Evolutionary conservation across 805 yeast genomes (phyloP), one percentile per base, ranked within the genome.

Genomic region (Cyberlindnera galapagoensis): DNA sequence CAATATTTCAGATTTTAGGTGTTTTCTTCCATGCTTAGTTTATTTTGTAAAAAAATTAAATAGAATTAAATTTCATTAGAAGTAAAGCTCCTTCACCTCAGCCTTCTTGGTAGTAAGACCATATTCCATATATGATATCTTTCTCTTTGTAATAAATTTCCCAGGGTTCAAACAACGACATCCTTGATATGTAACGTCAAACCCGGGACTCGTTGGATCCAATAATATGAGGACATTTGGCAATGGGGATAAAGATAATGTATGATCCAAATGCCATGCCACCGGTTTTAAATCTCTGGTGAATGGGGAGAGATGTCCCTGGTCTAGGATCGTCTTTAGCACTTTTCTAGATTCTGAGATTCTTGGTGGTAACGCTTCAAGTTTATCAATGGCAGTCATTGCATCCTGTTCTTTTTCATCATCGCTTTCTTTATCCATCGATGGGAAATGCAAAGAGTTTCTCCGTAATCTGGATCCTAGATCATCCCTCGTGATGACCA

Each of bases 261-360:
- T 60, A 43, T 77, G 76, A 51, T 85, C 94, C 46, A 71, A 71
- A 37, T 76, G 78, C 63, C 94, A 73, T 14, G 73, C 61, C 1
- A 84, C 64, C 0, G 94, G 82, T 39, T 84, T 69, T 18, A 73
- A 59, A 15, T 64, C 57, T 13, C 63, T 56, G 3, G 76, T 60
- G 49, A 88, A 86, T 9, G 98, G 98, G 20, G 92, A 81, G 28
- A 92, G 54, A 49, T 76, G 81, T 1, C 92, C 92, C 57, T 92
- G 99, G 49, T 85, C 95, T 9, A 92, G 56, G 1, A 92, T 39
- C 0, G 97, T 87, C 42, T 82, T 79, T 12, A 81, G 84, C 3
- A 87, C 57, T 47, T 80, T 79, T 40, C 85, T 66, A 0, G 86
- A 74, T 52, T 79, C 82, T 25, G 60, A 58, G 3, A 71, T 54